Evolutionary conservation across 352 stramenopile species (phyloP).

Genomic region (Globisporangium uncinulatum): DNA sequence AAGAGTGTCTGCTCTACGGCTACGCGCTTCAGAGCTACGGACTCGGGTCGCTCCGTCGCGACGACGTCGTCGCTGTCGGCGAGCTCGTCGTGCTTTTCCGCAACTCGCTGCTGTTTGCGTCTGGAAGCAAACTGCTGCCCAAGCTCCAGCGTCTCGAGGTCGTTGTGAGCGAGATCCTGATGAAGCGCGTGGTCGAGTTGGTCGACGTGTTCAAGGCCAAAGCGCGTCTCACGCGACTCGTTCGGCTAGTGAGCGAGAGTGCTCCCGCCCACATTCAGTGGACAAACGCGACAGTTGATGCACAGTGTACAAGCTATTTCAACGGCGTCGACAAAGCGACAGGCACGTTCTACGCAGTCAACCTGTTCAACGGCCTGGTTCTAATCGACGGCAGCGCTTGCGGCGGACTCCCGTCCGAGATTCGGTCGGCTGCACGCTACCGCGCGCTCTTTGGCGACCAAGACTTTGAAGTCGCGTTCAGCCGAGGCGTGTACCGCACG

Average conservation of each 20-base stretch:
- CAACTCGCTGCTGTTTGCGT: constrained; percentile 18
- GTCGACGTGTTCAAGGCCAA: constrained; percentile 8
- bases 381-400: constrained; percentile 33
- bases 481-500: constrained; percentile 26
- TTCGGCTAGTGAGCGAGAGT: constrained; percentile 21
- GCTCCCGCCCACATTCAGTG: constrained; percentile 17
- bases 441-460: constrained; percentile 29
- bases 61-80: constrained; percentile 22
- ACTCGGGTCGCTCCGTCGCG: constrained; percentile 3
- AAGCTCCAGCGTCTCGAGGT: constrained; percentile 2
- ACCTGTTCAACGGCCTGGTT: constrained; percentile 41
- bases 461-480: constrained; percentile 46
- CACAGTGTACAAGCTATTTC: constrained; percentile 24
- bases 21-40: constrained; percentile 31
- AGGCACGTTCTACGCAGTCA: constrained; percentile 32
- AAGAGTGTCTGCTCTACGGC: constrained; percentile 38
- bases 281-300: constrained; percentile 10
- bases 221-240: constrained; percentile 14
- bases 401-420: constrained; percentile 25
- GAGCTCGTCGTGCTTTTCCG: constrained; percentile 44
- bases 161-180: constrained; percentile 31
- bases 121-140: background rate
- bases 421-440: constrained; percentile 29
- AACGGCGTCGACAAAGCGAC: constrained; percentile 13
- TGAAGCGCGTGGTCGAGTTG: constrained; percentile 12